A percentile compares a stretch with the other conserved stretches of the same genome.
Conservation (phyloP, 805 yeast species). For the Saturnispora ahearnii region DNA sequence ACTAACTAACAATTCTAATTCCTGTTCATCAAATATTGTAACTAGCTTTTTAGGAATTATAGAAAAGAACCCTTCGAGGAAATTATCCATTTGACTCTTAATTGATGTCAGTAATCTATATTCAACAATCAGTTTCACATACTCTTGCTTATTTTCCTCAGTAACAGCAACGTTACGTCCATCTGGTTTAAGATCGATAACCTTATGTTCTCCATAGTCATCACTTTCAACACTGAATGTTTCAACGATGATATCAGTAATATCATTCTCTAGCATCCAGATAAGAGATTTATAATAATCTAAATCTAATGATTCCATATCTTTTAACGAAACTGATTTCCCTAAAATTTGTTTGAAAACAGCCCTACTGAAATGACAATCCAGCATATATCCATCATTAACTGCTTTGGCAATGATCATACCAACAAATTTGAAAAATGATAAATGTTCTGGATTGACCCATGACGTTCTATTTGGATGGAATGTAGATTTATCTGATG, state of each 20-base stretch:
- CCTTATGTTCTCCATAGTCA: constrained; percentile 84
- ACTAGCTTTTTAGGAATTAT: constrained; percentile 78
- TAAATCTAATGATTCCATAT: constrained; percentile 87
- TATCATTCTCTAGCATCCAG: constrained; percentile 97
- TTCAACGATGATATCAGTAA: constrained; percentile 90
- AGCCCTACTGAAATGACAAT: constrained; percentile 91
- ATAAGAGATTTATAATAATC: constrained; percentile 85
- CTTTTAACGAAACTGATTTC: constrained; percentile 73
- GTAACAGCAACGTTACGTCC: constrained; percentile 84
- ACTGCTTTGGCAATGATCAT: constrained; percentile 91
- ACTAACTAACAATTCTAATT: constrained; percentile 80
- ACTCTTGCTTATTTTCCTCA: constrained; percentile 83
- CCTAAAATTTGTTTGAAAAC: constrained; percentile 85
- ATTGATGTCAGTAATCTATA: constrained; percentile 78
- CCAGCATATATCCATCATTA: constrained; percentile 74
- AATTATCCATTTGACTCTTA: constrained; percentile 76
- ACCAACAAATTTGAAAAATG: constrained; percentile 92
- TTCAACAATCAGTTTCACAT: constrained; percentile 78
- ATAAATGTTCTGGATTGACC: constrained; percentile 86
- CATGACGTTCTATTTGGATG: constrained; percentile 91
- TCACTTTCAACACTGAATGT: constrained; percentile 90
- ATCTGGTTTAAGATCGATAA: constrained; percentile 70
- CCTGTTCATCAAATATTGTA: constrained; percentile 90
- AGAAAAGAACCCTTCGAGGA: constrained; percentile 81
- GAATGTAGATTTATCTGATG: constrained; percentile 86